Percentiles rank a stretch among this genome's conserved stretches.
phyloP scores from a whole-genome alignment of 2,329 filamentous ascomycete species.

The Beauveria bassiana region DNA sequence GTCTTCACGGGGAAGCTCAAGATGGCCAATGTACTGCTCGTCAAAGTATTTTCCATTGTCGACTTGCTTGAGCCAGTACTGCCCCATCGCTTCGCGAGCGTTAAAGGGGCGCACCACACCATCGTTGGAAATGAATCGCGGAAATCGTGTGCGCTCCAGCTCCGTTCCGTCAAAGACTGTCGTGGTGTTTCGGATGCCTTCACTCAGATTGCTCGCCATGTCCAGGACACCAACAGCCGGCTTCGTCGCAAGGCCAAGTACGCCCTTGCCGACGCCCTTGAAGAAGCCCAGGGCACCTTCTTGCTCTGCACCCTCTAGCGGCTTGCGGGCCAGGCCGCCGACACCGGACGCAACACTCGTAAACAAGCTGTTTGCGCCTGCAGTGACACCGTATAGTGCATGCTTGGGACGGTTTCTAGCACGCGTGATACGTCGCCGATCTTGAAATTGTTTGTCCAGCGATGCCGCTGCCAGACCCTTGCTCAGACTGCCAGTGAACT shows the following conservation, averaged over 20 bases:
- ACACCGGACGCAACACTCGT: slow-evolving; percentile 90
- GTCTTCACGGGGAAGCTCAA: slow-evolving; percentile 83
- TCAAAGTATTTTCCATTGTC: slow-evolving; percentile 98
- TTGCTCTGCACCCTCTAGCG: slow-evolving; percentile 89
- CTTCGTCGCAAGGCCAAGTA: slow-evolving; percentile 92
- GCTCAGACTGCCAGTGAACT: slow-evolving; percentile 93
- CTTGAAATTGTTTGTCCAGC: slow-evolving; percentile 97
- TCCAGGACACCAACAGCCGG: slow-evolving; percentile 95
- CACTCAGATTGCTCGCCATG: slow-evolving; percentile 91
- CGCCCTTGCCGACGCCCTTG: slow-evolving; percentile 93
- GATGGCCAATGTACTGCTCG: slow-evolving; percentile 92
- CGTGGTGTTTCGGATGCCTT: slow-evolving; percentile 96
- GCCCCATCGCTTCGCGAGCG: slow-evolving; percentile 88
- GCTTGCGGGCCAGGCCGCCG: slow-evolving; percentile 85
- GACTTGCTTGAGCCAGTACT: slow-evolving; percentile 97
- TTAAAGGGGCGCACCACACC: slow-evolving; percentile 92
- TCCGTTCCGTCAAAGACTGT: slow-evolving; percentile 95
- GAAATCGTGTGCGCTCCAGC: slow-evolving; percentile 87
- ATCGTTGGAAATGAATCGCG: slow-evolving; percentile 84
- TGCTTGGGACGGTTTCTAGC: slow-evolving; percentile 94
- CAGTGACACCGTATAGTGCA: slow-evolving; percentile 90
- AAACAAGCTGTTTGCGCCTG: slow-evolving; percentile 90
- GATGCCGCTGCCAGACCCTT: slow-evolving; percentile 94
- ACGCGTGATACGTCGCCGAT: slow-evolving; percentile 86
- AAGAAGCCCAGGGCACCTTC: slow-evolving; percentile 92